These are phyloP conservation scores for Candida pseudocylindracea DNA, from an alignment of 1,139 yeast species.

Conservation along the genomic window DNA sequence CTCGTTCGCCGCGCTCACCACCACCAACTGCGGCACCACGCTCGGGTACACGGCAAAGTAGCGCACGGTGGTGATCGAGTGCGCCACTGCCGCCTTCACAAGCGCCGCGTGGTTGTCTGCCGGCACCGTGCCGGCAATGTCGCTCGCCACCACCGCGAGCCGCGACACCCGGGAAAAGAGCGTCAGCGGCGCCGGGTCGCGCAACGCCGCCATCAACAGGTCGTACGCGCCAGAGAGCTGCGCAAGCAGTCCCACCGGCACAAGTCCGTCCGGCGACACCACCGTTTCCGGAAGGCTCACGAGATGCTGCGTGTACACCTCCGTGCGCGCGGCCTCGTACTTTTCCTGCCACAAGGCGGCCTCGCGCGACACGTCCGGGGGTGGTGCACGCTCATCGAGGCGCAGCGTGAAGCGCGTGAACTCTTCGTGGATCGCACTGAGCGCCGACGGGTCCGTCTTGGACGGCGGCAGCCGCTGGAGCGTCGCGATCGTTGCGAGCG, in stretches of 20 bases:
- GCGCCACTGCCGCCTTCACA: not conserved
- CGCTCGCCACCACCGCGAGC: not conserved
- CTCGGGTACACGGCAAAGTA: slow-evolving; percentile 1
- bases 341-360: slow-evolving; percentile 1
- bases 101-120: not conserved
- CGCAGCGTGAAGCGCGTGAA: not conserved
- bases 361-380: not conserved
- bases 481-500: not conserved
- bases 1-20: not conserved
- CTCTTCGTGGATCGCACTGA: not conserved
- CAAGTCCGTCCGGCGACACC: not conserved
- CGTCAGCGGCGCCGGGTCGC: not conserved
- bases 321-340: not conserved
- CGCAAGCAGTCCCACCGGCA: not conserved
- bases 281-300: not conserved
- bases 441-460: not conserved
- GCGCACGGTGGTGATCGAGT: not conserved
- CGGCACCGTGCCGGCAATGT: not conserved
- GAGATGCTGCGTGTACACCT: not conserved
- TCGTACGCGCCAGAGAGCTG: not conserved
- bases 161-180: not conserved
- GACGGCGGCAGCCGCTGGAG: not conserved
- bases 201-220: not conserved
- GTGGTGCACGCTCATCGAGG: not conserved
- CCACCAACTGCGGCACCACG: not conserved